Evolutionary conservation across 2,329 filamentous ascomycete genomes (phyloP), one percentile per base, ranked within the genome.

Genomic region (Exophiala lecanii-corni): DNA sequence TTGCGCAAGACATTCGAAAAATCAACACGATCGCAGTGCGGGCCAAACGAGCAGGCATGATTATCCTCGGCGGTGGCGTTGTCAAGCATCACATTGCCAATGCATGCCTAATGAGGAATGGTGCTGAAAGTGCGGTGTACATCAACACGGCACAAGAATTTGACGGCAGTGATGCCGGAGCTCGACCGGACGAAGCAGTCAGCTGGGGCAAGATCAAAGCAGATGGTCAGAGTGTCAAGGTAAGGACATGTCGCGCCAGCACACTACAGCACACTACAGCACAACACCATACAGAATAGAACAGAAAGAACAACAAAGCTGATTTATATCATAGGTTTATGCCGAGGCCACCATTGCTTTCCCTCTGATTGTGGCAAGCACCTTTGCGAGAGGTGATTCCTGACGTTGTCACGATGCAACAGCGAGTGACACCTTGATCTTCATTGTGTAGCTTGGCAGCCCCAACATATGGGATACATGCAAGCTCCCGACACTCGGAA

Each of bases 41-140:
- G 10, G 92, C 92, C 2, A 88, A 89, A 67, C 75, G 87, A 41
- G 85, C 87, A 0, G 92, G 92, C 38, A 97, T 97, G 84, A 89
- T 98, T 55, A 87, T 98, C 43, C 73, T 98, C 0, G 92, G 92
- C 0, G 92, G 92, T 5, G 92, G 92, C 1, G 71, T 98, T n/a
- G 78, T 98, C 58, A 98, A 98, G 71, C 92, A 98, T 60, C 92
- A 98, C 64, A 97, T 98, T 61, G 89, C 92, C 39, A 98, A 98
- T 63, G 92, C 92, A 2, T 95, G 89, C 57, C 66, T 98, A 57
- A 97, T 98, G 92, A 81, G 92, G 37, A 98, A 98, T 59, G 92
- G 92, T 2, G 92, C 92, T 12, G 92, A 98, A 65, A 91, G 86
- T 50, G 92, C 92, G 2, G 92, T 98, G 1, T 98, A 95, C 63